These are phyloP conservation scores for Xylaria polymorpha DNA, from an alignment of 2,329 filamentous ascomycete species.

Conservation along the genomic window DNA sequence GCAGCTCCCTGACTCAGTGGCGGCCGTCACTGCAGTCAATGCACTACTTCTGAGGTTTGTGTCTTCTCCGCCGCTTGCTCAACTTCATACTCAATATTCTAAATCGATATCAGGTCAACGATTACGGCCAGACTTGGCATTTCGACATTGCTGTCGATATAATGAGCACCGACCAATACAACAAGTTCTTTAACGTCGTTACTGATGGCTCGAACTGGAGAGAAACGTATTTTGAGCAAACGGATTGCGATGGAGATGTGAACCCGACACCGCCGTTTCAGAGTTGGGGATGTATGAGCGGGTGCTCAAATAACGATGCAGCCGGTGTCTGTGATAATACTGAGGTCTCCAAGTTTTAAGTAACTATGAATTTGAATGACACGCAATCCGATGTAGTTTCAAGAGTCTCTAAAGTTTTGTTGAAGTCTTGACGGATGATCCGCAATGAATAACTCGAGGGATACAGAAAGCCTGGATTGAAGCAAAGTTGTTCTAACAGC, in stretches of 20 bases:
- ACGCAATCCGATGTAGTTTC: too few relatives aligned
- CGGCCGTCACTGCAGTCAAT: neutral
- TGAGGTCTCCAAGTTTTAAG: neutral
- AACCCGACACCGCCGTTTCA: neutral
- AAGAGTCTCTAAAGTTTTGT: too few relatives aligned
- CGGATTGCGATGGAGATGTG: neutral
- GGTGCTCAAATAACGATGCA: neutral
- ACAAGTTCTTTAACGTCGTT: neutral
- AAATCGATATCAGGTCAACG: neutral
- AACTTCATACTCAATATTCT: neutral
- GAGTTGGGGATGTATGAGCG: slow-evolving; percentile 2
- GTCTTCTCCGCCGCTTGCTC: neutral
- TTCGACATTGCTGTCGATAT: neutral
- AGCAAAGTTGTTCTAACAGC: too few relatives aligned
- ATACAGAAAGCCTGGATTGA: too few relatives aligned
- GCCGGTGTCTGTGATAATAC: neutral
- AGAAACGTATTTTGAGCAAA: neutral
- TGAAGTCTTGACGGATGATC: too few relatives aligned
- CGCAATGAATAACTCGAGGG: too few relatives aligned
- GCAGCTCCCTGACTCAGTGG: neutral
- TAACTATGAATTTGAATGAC: too few relatives aligned
- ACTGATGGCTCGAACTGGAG: slow-evolving; percentile 1
- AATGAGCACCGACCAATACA: neutral
- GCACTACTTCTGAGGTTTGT: slow-evolving; percentile 1
- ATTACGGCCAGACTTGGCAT: slow-evolving; percentile 4